These are phyloP conservation scores for Aureobasidium uvarum DNA, from an alignment of 2,329 filamentous ascomycete species.

Conservation along the genomic window DNA sequence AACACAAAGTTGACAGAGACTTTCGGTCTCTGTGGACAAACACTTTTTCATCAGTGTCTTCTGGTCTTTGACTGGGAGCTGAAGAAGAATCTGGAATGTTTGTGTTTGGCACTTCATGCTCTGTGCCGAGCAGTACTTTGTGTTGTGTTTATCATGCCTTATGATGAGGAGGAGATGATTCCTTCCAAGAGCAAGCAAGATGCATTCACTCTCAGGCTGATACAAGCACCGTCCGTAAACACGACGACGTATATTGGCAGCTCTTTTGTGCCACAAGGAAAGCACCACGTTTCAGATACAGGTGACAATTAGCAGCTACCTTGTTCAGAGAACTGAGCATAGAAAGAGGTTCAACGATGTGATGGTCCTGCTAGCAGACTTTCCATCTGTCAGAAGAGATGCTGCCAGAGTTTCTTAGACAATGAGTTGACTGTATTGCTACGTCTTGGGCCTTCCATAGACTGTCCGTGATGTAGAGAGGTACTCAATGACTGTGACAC, in stretches of 20 bases:
- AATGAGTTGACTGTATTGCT: no score
- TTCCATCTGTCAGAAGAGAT: no score
- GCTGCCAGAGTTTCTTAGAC: no score
- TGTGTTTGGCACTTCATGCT: not conserved
- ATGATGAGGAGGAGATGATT: not conserved
- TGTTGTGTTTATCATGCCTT: not conserved
- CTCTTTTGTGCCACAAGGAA: not conserved
- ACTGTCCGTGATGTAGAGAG: not conserved
- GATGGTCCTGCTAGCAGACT: no score
- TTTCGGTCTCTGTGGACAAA: not conserved
- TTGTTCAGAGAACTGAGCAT: no score
- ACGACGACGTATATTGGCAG: not conserved
- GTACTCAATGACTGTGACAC: not conserved
- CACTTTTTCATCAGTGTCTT: constrained; percentile 2
- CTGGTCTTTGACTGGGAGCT: not conserved
- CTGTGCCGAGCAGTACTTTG: not conserved
- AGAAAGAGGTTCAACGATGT: no score
- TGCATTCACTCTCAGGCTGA: not conserved
- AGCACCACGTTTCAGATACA: no score
- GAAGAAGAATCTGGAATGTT: not conserved
- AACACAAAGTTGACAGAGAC: not conserved
- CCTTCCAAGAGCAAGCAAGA: not conserved
- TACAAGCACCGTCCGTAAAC: not conserved
- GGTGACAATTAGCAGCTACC: no score
- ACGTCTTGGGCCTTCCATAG: not conserved